phyloP scores from a whole-genome alignment of 2,329 filamentous ascomycete species.

The Rutstroemia sydowiana region DNA sequence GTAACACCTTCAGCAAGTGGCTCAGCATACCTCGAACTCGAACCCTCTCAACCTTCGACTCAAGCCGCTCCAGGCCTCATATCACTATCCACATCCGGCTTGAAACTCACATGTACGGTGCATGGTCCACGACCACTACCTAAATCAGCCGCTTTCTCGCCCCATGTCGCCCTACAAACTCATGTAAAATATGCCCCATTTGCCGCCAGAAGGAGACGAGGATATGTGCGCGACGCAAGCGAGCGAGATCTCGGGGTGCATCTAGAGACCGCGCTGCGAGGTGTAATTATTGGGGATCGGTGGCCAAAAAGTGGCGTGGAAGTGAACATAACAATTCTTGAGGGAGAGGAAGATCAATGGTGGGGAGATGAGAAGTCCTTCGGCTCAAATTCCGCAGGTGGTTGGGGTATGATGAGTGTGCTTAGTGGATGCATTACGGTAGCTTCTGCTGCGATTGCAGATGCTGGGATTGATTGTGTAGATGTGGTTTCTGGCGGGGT shows the following conservation, averaged over 20 bases:
- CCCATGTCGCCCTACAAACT: conserved; percentile 83
- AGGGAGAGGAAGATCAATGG: conserved; percentile 79
- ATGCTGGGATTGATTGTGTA: conserved; percentile 93
- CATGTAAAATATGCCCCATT: conserved; percentile 97
- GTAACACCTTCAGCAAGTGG: conserved; percentile 90
- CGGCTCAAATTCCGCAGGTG: conserved; percentile 47
- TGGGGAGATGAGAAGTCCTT: conserved; percentile 49
- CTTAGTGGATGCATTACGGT: conserved; percentile 89
- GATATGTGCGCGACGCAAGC: conserved; percentile 76
- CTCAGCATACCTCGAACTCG: conserved; percentile 75
- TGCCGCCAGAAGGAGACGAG: conserved; percentile 71
- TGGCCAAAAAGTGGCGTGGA: conserved; percentile 99
- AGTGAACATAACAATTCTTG: conserved; percentile 83
- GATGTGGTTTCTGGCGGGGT: conserved; percentile 86
- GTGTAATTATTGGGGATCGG: conserved; percentile 82
- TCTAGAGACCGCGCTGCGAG: conserved; percentile 81
- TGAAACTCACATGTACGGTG: conserved; percentile 89
- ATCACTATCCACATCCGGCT: conserved; percentile 42
- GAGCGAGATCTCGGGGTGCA: conserved; percentile 89
- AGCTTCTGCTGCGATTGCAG: conserved; percentile 82
- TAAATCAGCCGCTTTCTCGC: conserved; percentile 82
- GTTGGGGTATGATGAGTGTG: conserved; percentile 88
- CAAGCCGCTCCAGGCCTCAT: conserved; percentile 43
- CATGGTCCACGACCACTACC: conserved; percentile 89
- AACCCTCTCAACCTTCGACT: conserved; percentile 38